Evolutionary conservation across 805 yeast species (phyloP).

Genomic region (Ogataea ganodermae): DNA sequence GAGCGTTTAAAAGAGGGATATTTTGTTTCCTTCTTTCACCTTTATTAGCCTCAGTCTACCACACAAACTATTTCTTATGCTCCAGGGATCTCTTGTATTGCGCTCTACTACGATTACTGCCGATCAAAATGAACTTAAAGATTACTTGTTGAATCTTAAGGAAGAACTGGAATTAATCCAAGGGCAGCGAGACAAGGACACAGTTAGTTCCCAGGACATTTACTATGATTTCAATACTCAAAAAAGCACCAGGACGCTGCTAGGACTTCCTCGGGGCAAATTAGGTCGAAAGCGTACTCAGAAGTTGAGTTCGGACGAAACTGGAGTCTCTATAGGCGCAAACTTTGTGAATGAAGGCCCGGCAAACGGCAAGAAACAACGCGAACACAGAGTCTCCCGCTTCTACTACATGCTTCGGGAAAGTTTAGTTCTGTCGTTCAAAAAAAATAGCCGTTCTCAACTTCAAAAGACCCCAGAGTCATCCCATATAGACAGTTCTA

Average conservation of each 20-base stretch:
- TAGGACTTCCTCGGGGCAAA: not conserved
- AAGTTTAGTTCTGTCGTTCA: conserved; percentile 17
- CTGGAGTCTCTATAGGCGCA: not conserved
- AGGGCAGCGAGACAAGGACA: not conserved
- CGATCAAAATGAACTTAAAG: conserved; percentile 16
- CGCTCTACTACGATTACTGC: conserved; percentile 16
- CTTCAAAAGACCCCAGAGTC: not conserved
- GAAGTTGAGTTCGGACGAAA: not conserved
- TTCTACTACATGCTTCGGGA: conserved; percentile 21
- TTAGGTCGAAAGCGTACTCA: not conserved
- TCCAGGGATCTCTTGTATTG: conserved; percentile 19
- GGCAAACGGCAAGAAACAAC: not conserved
- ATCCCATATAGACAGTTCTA: not conserved
- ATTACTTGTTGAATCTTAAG: conserved; percentile 12
- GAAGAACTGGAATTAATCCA: conserved; percentile 13
- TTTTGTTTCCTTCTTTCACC: not conserved
- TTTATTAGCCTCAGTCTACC: too few relatives aligned
- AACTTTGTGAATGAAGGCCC: not conserved
- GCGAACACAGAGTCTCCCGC: conserved; percentile 20
- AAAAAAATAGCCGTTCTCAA: conserved; percentile 7
- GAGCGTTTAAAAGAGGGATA: not conserved
- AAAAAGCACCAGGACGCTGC: not conserved
- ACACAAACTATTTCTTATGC: too few relatives aligned
- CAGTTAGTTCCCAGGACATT: not conserved
- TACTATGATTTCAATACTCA: not conserved